These are phyloP conservation scores for Stachybotrys echinatus DNA, from an alignment of 2,329 filamentous ascomycete genomes.

Conservation along the genomic window DNA sequence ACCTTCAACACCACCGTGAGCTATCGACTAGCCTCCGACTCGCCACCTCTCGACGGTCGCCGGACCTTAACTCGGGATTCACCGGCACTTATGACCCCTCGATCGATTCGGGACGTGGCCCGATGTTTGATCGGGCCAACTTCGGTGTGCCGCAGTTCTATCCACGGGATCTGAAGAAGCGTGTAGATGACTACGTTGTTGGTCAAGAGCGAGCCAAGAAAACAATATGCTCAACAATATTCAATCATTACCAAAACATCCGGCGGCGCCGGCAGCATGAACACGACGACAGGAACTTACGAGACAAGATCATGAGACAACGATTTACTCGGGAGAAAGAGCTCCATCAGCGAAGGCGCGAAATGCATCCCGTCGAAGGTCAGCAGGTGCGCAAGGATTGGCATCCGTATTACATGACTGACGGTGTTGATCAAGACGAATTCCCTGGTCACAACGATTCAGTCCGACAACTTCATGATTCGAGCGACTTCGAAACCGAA, in stretches of 20 bases:
- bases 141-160: constrained; percentile 61
- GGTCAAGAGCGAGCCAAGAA: constrained; percentile 94
- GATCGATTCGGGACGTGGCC: constrained; percentile 47
- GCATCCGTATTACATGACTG: constrained; percentile 12
- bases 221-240: constrained; percentile 85
- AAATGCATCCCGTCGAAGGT: constrained; percentile 77
- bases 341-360: constrained; percentile 45
- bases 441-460: constrained; percentile 47
- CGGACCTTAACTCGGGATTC: constrained; percentile 52
- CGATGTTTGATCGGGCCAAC: constrained; percentile 52
- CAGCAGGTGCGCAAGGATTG: constrained; percentile 16
- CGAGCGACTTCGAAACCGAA: constrained; percentile 21
- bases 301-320: constrained; percentile 66
- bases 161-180: constrained; percentile 71
- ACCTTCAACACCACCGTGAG: constrained; percentile 10
- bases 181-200: constrained; percentile 93
- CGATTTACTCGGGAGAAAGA: constrained; percentile 64
- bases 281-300: constrained; percentile 49
- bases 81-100: constrained; percentile 54
- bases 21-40: constrained; percentile 17
- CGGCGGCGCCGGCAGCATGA: constrained; percentile 76
- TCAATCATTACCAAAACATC: constrained; percentile 92
- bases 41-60: constrained; percentile 31
- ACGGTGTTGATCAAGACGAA: constrained; percentile 43
- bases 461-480: constrained; percentile 34